These are phyloP conservation scores for Colletotrichum tamarilloi DNA, from an alignment of 2,329 filamentous ascomycete genomes.

Conservation along the genomic window DNA sequence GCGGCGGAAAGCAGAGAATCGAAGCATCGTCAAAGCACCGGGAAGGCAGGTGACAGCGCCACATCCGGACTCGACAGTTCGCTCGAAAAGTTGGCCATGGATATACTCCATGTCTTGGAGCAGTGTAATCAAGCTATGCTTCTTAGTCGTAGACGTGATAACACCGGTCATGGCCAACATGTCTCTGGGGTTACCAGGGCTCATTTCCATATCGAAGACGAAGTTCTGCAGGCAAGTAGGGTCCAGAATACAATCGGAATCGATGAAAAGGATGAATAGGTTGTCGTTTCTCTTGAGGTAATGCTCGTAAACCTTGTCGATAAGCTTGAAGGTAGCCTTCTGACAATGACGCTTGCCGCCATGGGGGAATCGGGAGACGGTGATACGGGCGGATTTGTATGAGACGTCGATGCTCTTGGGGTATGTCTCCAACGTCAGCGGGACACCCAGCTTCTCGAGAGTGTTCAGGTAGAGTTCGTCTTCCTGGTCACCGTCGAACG, in stretches of 20 bases:
- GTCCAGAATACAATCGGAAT: constrained; percentile 96
- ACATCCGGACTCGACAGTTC: constrained; percentile 93
- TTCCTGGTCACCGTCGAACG: constrained; percentile 90
- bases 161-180: constrained; percentile 99
- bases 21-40: constrained; percentile 93
- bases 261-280: constrained; percentile 95
- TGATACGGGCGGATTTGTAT: constrained; percentile 86
- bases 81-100: constrained; percentile 95
- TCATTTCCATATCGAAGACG: constrained; percentile 98
- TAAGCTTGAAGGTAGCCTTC: constrained; percentile 91
- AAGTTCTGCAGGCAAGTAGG: constrained; percentile 95
- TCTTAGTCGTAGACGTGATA: constrained; percentile 92
- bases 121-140: constrained; percentile 88
- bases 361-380: constrained; percentile 90
- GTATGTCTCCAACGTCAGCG: constrained; percentile 79
- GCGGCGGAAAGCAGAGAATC: constrained; percentile 93
- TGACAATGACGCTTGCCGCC: constrained; percentile 95
- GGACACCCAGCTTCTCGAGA: constrained; percentile 85
- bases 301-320: constrained; percentile 89
- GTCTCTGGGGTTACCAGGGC: constrained; percentile 88
- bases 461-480: constrained; percentile 91
- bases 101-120: constrained; percentile 99
- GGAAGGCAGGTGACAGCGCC: constrained; percentile 95
- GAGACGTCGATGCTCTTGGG: constrained; percentile 91
- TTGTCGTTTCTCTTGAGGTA: constrained; percentile 92